Evolutionary conservation across 2,329 filamentous ascomycete genomes (phyloP), one percentile per base, ranked within the genome.

Genomic region (Colletotrichum siamense): DNA sequence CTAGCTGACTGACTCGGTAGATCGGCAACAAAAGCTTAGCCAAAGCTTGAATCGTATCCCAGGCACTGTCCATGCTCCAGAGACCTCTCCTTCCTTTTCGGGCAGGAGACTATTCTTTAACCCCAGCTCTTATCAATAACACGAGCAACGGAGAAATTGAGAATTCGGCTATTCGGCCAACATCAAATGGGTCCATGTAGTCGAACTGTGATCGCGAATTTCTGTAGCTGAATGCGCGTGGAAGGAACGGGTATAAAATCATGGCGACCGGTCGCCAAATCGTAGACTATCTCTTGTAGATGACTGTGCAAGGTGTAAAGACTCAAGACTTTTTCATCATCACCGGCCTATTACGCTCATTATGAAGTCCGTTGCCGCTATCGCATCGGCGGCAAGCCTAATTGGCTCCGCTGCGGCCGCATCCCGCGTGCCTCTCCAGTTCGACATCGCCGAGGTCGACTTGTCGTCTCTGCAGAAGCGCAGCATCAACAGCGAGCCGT

Each of bases 21-120:
- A 49, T 64, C 62, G 62, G 62, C 62, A 64, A 15, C 32, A 24
- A 39, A 64, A 39, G 62, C 62, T 64, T 64, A 34, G 62, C 62
- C 24, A 64, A 64, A 64, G 62, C 62, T 64, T 64, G 34, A 64
- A 39, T 44, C 22, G 22, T 24, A 12, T 28, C 8, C 62, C 62
- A 26, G 34, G 62, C 62, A 16, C n/a, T 12, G 32, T 34, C 62
- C 5, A 24, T 64, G 18, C n/a, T 24, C 34, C 32, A 39, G 13
- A 16, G 36, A 15, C 22, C 32, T 39, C 62, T 24, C 62, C 62
- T 64, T 44, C 62, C 62, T 24, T 36, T 64, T 64, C 30, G 7
- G 62, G 62, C 62, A 64, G 32, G 62, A 64, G 34, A 26, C 22
- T 9, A 6, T 8, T 3, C 13, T n/a, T 49, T 22, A n/a, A 0